Percentiles rank a stretch among this genome's conserved stretches.
Conservation (phyloP, 352 stramenopile species). For the Globisporangium polare region DNA sequence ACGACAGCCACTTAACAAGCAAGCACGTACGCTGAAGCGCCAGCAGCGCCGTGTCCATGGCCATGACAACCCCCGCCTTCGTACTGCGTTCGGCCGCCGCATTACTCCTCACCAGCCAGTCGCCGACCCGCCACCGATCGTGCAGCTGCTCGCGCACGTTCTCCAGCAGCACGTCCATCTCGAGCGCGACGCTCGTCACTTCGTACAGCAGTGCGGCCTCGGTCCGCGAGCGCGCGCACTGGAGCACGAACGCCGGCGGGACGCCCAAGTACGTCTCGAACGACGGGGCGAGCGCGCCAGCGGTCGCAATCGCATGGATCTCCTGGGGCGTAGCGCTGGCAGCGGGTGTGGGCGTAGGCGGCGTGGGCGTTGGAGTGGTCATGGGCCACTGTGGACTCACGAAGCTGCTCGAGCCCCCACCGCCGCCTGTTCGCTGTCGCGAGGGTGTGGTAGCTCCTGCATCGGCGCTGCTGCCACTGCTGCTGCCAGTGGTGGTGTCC, state of each 20-base stretch:
- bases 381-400: constrained; percentile 1
- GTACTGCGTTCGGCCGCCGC: not conserved
- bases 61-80: not conserved
- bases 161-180: constrained; percentile 32
- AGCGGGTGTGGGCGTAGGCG: constrained; percentile 12
- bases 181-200: constrained; percentile 21
- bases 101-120: not conserved
- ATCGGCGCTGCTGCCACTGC: constrained; percentile 1
- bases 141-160: constrained; percentile 30
- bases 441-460: not conserved
- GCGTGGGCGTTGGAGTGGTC: not conserved
- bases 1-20: not conserved
- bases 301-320: constrained; percentile 1
- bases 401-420: not conserved
- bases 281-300: not conserved
- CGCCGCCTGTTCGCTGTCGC: not conserved
- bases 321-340: constrained; percentile 22
- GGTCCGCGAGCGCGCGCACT: constrained; percentile 14
- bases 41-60: constrained; percentile 23
- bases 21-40: constrained; percentile 26
- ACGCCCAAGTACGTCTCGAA: constrained; percentile 21
- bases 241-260: constrained; percentile 18
- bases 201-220: constrained; percentile 28
- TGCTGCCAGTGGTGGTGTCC: not conserved
- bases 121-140: constrained; percentile 21